phyloP scores from a whole-genome alignment of 2,329 filamentous ascomycete species.

The Cyclaneusma minus region DNA sequence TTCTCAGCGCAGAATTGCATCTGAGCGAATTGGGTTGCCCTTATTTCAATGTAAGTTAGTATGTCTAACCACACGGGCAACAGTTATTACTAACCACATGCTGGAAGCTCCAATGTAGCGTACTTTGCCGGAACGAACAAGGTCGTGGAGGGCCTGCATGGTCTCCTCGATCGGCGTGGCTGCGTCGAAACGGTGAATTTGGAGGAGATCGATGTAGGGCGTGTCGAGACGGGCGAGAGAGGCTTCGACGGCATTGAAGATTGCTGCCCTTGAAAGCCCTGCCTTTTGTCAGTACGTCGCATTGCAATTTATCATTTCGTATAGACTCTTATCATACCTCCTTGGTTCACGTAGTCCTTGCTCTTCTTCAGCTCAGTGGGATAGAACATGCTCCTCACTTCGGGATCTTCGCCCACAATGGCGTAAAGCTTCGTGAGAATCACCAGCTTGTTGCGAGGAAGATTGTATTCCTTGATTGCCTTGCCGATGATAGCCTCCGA shows the following conservation, averaged over 20 bases:
- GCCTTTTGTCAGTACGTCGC: constrained; percentile 23
- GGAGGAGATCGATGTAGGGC: constrained; percentile 41
- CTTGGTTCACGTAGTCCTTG: constrained; percentile 32
- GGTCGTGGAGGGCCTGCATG: constrained; percentile 46
- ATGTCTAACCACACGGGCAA: too few species aligned
- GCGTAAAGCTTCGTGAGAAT: constrained; percentile 40
- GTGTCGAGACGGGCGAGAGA: constrained; percentile 38
- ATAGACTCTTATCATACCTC: constrained; percentile 6
- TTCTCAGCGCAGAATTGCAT: constrained; percentile 35
- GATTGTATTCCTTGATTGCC: constrained; percentile 41
- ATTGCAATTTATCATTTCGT: constrained; percentile 8
- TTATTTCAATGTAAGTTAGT: too few species aligned
- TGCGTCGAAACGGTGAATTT: constrained; percentile 42
- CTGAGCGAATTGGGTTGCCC: constrained; percentile 30
- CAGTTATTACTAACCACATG: too few species aligned
- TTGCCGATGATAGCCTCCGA: constrained; percentile 39
- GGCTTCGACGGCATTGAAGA: constrained; percentile 49
- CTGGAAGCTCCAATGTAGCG: constrained; percentile 35
- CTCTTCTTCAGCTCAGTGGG: constrained; percentile 23
- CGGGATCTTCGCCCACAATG: constrained; percentile 26
- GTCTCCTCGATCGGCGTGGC: constrained; percentile 37
- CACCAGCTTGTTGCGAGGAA: constrained; percentile 39
- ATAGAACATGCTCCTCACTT: constrained; percentile 14
- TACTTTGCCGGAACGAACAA: constrained; percentile 40
- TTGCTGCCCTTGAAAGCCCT: constrained; percentile 46